A percentile compares a stretch with the other conserved stretches of the same genome.
phyloP scores from a whole-genome alignment of 169 alveolate genomes.

The Cryptosporidium sp. region DNA sequence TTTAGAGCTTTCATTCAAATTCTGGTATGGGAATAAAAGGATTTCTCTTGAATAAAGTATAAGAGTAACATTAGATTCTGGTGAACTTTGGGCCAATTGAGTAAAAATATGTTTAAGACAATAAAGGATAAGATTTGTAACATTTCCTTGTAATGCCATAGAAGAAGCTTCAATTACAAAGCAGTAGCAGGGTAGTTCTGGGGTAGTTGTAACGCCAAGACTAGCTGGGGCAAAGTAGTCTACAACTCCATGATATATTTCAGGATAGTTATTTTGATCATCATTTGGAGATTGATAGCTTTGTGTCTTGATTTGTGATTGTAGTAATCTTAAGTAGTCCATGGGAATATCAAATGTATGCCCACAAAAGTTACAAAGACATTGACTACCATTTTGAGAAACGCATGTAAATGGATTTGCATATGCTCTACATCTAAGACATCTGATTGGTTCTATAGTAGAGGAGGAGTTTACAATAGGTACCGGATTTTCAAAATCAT shows the following conservation, averaged over 20 bases:
- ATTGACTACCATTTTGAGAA: conserved; percentile 78
- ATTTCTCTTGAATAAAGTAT: conserved; percentile 61
- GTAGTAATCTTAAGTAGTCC: conserved; percentile 59
- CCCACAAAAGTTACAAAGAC: conserved; percentile 81
- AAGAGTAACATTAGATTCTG: conserved; percentile 35
- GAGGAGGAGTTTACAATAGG: conserved; percentile 65
- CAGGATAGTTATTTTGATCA: conserved; percentile 65
- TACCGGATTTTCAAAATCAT: conserved; percentile 50
- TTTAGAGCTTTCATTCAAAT: not conserved
- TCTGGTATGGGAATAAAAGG: conserved; percentile 48
- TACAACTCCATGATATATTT: conserved; percentile 69
- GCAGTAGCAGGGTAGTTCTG: conserved; percentile 70
- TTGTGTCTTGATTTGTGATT: conserved; percentile 55
- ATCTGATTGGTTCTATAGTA: conserved; percentile 76
- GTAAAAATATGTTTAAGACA: conserved; percentile 49
- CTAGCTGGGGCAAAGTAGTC: conserved; percentile 75
- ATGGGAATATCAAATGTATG: conserved; percentile 77
- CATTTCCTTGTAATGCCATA: conserved; percentile 36
- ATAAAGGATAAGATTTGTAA: conserved; percentile 27
- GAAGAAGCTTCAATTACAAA: conserved; percentile 68
- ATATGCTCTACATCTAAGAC: conserved; percentile 79
- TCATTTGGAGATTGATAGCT: not conserved
- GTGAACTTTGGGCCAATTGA: conserved; percentile 30
- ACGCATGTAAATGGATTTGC: conserved; percentile 80
- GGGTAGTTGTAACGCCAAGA: conserved; percentile 38